Conservation (phyloP, 2,329 filamentous ascomycete genomes). For the Cladophialophora bantiana region DNA sequence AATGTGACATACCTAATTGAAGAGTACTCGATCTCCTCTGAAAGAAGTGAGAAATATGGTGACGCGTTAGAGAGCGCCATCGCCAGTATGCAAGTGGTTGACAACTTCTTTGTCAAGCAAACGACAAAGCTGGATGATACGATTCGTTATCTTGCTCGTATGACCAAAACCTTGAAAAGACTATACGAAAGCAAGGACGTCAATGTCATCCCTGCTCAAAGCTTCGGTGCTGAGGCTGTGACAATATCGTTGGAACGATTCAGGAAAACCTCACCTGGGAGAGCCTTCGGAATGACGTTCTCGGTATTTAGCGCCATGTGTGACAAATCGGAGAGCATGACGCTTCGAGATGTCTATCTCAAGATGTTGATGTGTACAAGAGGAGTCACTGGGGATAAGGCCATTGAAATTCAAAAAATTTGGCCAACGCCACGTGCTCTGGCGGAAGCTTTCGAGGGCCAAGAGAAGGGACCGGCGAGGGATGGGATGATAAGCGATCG, state of each 20-base stretch:
- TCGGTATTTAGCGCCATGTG: slow-evolving; percentile 73
- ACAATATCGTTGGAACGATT: slow-evolving; percentile 68
- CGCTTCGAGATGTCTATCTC: slow-evolving; percentile 75
- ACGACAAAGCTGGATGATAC: slow-evolving; percentile 79
- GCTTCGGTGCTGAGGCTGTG: slow-evolving; percentile 66
- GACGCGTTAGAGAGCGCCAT: slow-evolving; percentile 76
- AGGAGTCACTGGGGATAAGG: slow-evolving; percentile 78
- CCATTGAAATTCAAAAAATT: slow-evolving; percentile 77
- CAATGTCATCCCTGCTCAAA: slow-evolving; percentile 33
- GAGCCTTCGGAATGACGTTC: slow-evolving; percentile 73
- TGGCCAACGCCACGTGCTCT: slow-evolving; percentile 78
- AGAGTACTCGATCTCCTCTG: slow-evolving; percentile 68
- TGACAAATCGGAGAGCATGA: slow-evolving; percentile 77
- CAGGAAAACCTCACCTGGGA: slow-evolving; percentile 58
- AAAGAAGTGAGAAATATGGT: slow-evolving; percentile 63
- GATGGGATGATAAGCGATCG: slow-evolving; percentile 66
- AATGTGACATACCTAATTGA: slow-evolving; percentile 83
- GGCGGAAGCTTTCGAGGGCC: slow-evolving; percentile 69
- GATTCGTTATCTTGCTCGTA: slow-evolving; percentile 74
- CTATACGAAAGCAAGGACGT: slow-evolving; percentile 58
- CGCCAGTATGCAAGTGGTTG: slow-evolving; percentile 77
- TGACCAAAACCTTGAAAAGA: slow-evolving; percentile 72
- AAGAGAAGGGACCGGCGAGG: slow-evolving; percentile 52
- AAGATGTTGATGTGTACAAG: slow-evolving; percentile 87
- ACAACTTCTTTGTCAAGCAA: slow-evolving; percentile 79